Evolutionary conservation across 1,284 basidiomycete species (phyloP), one percentile per base, ranked within the genome.

Genomic region (Papiliotrema nemorosa): DNA sequence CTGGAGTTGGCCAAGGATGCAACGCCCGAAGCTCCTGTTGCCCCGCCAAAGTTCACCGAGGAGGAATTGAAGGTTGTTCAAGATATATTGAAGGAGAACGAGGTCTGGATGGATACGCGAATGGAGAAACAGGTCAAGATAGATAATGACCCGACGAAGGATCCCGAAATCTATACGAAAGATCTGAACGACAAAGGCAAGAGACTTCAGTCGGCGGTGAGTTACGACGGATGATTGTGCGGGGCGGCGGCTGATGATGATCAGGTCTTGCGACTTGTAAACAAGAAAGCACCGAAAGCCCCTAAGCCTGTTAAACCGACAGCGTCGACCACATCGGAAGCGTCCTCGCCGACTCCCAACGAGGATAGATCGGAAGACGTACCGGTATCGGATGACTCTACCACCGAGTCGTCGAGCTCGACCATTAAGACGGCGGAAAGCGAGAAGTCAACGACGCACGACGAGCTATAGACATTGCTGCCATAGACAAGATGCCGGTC

Each of bases 131-230:
- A 94, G 76, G 59, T 68, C 14, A 86, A 84, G 77, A 70, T 70
- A 44, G 81, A 86, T 43, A 79, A 83, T 70, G 82, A 87, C 64
- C 83, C 88, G 69, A 70, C 66, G 3, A 55, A 58, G 20, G 84
- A 94, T 66, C 89, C 90, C 0, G 85, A 86, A 20, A 81, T 96
- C 40, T 80, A 85, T 67, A 85, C 84, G 46, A 81, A 77, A 60
- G 90, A 94, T 73, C 84, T 96, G 81, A 85, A 85, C 72, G 83
- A 84, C 52, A 79, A 84, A 47, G 87, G 87, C 39, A 87, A 85
- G 78, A 81, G 81, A 40, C 75, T 97, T 31, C 88, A 92, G 77
- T 80, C 77, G 46, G 83, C 84, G 52, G 76, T 92, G 71, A 80
- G 70, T 49, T 21, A 18, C 33, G n/a, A n/a, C n/a, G n/a, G n/a